These are phyloP conservation scores for Phyllosticta paracitricarpa DNA, from an alignment of 2,329 filamentous ascomycete genomes.

Conservation along the genomic window DNA sequence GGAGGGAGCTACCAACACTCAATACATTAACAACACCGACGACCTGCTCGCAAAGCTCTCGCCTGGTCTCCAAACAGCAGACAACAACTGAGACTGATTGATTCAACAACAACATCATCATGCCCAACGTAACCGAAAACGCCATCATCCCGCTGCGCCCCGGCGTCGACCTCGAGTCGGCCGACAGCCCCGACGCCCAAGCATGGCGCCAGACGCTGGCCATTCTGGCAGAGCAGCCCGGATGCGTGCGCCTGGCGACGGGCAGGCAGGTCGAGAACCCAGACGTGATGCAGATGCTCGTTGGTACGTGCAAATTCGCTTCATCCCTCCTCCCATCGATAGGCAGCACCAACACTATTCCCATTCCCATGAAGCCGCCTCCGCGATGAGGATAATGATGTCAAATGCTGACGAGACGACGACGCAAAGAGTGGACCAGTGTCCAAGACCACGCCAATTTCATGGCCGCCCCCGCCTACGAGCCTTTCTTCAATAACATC, in stretches of 20 bases:
- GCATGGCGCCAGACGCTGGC: constrained; percentile 24
- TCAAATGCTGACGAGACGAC: background rate
- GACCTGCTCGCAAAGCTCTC: background rate
- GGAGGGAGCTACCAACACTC: too few species aligned
- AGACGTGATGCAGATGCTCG: constrained; percentile 25
- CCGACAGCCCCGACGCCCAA: constrained; percentile 16
- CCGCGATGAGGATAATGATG: background rate
- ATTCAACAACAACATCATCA: constrained; percentile 1
- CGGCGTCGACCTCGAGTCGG: constrained; percentile 17
- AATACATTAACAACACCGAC: background rate
- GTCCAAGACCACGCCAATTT: constrained; percentile 32
- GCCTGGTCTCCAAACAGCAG: background rate
- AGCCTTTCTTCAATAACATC: constrained; percentile 22
- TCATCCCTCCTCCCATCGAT: too few species aligned
- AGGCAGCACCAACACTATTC: background rate
- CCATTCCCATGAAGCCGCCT: background rate
- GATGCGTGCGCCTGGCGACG: constrained; percentile 26
- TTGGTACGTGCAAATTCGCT: constrained; percentile 26
- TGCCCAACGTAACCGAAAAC: constrained; percentile 28
- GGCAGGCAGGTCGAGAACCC: constrained; percentile 32
- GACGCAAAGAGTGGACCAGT: constrained; percentile 33
- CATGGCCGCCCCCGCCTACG: constrained; percentile 26
- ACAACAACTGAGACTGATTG: background rate
- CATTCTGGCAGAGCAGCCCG: constrained; percentile 28
- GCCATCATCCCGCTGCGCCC: constrained; percentile 29